Evolutionary conservation across 2,329 filamentous ascomycete genomes (phyloP), one percentile per base, ranked within the genome.

Genomic region (Ceratocystis papillata): DNA sequence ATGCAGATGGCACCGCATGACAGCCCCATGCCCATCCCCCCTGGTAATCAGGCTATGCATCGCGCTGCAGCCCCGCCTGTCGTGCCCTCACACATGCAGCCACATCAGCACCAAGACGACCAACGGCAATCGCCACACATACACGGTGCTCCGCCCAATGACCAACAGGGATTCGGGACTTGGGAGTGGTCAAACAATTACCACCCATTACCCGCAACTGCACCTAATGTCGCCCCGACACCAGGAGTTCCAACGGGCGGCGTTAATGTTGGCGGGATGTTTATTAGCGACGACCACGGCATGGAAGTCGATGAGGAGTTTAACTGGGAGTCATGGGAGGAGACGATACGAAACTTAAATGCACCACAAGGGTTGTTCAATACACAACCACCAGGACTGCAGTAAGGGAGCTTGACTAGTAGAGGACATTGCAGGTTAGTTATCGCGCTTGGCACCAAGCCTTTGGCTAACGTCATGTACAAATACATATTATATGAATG

Each of bases 261-360:
- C 2, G 46, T 59, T 6, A 61, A 37, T 8, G n/a, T n/a, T 12
- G 44, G 28, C 3, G 60, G 46, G 1, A 55, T 59, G 22, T 25
- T 63, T 7, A 22, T 48, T 1, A 41, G 37, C 8, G 41, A 45
- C 15, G 64, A 68, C 33, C 44, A 50, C 6, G 62, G 65, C 8
- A 65, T 68, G 67, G 66, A 68, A n/a, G 45, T 67, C 22, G 63
- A 65, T 41, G 67, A 61, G 8, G 65, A 65, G 2, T 65, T 65
- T 46, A 57, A 65, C 41, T 67, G 65, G 63, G 50, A 53, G 3
- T 44, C 59, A 3, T 67, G 66, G 62, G 63, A 67, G 12, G 63
- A 67, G 37, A 59, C 66, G 7, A 48, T 67, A 25, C 48, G 67
- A n/a, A 61, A 33, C 6, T 48, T 67, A 5, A 55, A 60, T 37